Conservation (phyloP, 129 eudicot species). For the Dittrichia graveolens region DNA sequence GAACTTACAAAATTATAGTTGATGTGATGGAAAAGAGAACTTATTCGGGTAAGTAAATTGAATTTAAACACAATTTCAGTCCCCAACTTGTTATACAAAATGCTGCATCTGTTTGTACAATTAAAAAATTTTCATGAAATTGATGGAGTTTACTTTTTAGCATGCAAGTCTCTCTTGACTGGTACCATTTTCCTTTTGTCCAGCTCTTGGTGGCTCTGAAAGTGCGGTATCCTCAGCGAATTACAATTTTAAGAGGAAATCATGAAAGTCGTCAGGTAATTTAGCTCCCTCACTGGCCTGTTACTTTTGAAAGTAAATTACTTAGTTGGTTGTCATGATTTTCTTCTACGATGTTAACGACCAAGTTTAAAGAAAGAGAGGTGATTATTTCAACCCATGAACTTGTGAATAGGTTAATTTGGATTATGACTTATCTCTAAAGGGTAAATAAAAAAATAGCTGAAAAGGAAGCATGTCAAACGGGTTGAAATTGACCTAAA, state of each 20-base stretch:
- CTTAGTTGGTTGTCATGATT: no score
- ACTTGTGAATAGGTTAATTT: background rate
- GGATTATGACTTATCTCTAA: background rate
- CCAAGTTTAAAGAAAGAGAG: no score
- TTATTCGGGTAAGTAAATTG: constrained; percentile 2
- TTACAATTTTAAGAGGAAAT: constrained; percentile 84
- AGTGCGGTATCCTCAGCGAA: constrained; percentile 77
- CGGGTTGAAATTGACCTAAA: background rate
- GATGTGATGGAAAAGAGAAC: background rate
- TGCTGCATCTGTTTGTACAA: background rate
- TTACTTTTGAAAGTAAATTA: no score
- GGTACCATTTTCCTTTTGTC: background rate
- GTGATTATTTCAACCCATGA: no score
- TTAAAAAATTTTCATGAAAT: background rate
- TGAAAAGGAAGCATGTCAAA: background rate
- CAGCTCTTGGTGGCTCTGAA: constrained; percentile 87
- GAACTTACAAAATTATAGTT: background rate
- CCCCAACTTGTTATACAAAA: constrained; percentile 3
- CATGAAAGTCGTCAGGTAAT: constrained; percentile 94
- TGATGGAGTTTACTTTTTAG: background rate
- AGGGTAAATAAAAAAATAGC: background rate
- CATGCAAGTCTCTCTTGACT: background rate
- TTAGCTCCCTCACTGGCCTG: background rate
- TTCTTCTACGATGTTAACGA: no score
- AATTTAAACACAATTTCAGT: background rate